Evolutionary conservation across 768 basidiomycete species (phyloP).

Genomic region (Agrocybe pediades): DNA sequence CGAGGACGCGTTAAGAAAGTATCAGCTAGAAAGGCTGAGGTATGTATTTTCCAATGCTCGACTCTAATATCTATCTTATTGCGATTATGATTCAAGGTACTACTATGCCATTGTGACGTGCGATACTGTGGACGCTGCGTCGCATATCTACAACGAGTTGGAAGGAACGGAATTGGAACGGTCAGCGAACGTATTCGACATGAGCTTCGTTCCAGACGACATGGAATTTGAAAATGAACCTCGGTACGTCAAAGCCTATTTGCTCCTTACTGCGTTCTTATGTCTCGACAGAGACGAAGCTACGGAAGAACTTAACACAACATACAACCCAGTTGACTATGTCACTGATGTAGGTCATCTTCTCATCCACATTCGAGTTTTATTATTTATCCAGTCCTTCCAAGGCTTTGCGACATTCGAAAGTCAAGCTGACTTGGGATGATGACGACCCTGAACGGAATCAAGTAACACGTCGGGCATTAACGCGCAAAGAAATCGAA

Average conservation of each 20-base stretch:
- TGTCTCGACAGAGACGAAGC: conserved; percentile 73
- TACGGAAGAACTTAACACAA: conserved; percentile 56
- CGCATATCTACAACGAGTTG: conserved; percentile 80
- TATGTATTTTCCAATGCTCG: conserved; percentile 35
- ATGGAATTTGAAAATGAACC: conserved; percentile 83
- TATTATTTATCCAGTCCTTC: neutral
- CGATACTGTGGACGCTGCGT: conserved; percentile 74
- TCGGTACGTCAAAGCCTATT: conserved; percentile 45
- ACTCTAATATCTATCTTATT: neutral
- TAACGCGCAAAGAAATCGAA: conserved; percentile 87
- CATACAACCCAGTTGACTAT: conserved; percentile 83
- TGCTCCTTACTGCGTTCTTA: neutral
- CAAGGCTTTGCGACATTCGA: conserved; percentile 95
- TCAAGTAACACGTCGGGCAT: conserved; percentile 73
- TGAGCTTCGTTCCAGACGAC: conserved; percentile 90
- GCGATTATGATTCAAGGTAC: conserved; percentile 55
- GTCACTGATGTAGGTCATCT: conserved; percentile 76
- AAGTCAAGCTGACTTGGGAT: conserved; percentile 98
- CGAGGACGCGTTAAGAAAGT: conserved; percentile 83
- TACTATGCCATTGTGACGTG: conserved; percentile 95
- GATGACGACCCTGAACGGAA: conserved; percentile 91
- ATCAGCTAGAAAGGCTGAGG: conserved; percentile 93
- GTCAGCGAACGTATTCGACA: conserved; percentile 93
- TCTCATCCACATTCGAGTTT: neutral
- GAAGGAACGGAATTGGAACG: conserved; percentile 96